A percentile compares a stretch with the other conserved stretches of the same genome.
These are phyloP conservation scores for Pascua sp. DNA, from an alignment of 1,284 basidiomycete genomes.

Conservation along the genomic window DNA sequence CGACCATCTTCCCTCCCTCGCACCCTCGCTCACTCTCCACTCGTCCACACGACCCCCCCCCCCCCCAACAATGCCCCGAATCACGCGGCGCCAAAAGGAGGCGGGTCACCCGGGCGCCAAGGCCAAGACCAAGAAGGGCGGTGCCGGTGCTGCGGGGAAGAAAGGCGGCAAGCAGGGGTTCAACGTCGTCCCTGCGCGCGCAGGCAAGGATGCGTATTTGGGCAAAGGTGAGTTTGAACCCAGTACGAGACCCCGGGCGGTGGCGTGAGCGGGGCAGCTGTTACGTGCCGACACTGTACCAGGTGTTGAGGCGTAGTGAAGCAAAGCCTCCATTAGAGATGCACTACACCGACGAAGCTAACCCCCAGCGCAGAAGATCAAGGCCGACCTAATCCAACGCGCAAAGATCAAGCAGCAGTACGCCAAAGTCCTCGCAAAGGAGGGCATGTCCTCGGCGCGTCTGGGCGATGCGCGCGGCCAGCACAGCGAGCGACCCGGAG, in stretches of 20 bases:
- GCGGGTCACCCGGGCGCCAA: conserved; percentile 15
- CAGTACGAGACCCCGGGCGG: too few species aligned
- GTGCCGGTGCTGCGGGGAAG: conserved; percentile 2
- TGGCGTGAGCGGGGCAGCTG: too few species aligned
- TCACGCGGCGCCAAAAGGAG: conserved; percentile 41
- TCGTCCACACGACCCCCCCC: neutral
- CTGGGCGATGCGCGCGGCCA: conserved; percentile 26
- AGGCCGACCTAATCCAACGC: conserved; percentile 54
- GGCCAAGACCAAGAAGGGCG: conserved; percentile 13
- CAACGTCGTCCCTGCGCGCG: conserved; percentile 45
- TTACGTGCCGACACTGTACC: neutral
- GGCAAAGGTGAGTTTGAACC: conserved; percentile 46
- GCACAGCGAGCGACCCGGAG: neutral
- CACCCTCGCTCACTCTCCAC: too few species aligned
- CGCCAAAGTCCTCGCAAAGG: conserved; percentile 51
- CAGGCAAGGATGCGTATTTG: conserved; percentile 47
- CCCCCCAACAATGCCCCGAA: conserved; percentile 31
- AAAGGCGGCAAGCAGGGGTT: conserved; percentile 29
- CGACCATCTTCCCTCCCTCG: too few species aligned
- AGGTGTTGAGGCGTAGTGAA: too few species aligned
- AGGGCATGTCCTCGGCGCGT: conserved; percentile 45
- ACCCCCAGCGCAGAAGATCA: conserved; percentile 52
- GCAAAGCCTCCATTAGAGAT: too few species aligned
- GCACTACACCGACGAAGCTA: too few species aligned
- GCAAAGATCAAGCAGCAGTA: conserved; percentile 55